Percentiles rank a stretch among this genome's conserved stretches.
Evolutionary conservation across 257 asterid genomes (phyloP).

Genomic region (Knoxia roxburghii): DNA sequence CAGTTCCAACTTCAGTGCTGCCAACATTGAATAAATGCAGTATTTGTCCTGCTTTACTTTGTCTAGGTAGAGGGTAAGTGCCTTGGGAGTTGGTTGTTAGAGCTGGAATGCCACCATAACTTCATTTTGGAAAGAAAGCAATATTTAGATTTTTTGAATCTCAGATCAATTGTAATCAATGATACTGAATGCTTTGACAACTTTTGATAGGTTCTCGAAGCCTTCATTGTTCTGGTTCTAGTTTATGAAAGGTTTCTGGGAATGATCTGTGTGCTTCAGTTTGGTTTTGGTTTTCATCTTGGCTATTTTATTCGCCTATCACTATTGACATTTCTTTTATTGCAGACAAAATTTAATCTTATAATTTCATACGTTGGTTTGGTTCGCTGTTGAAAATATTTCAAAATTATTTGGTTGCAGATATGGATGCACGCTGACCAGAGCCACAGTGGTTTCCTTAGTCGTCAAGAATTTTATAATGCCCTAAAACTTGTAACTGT

Average conservation of each 20-base stretch:
- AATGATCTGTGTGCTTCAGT: not conserved
- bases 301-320: not conserved
- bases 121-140: not conserved
- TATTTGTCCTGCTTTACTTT: not conserved
- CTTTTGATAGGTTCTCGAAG: not conserved
- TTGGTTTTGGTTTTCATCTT: not conserved
- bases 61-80: not conserved
- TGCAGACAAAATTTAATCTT: not conserved
- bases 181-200: not conserved
- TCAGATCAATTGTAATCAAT: not conserved
- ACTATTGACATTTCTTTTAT: not conserved
- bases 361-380: not conserved
- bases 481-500: constrained; percentile 96
- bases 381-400: not conserved
- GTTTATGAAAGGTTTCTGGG: constrained; percentile 3
- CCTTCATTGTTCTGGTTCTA: not conserved
- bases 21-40: not conserved
- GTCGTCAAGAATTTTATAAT: constrained; percentile 80
- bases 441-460: constrained; percentile 64
- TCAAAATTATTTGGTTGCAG: constrained; percentile 41
- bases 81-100: not conserved
- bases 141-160: too few relatives aligned
- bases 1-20: not conserved
- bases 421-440: constrained; percentile 87
- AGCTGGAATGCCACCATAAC: not conserved